phyloP scores from a whole-genome alignment of 2,329 filamentous ascomycete genomes.

The Phyllosticta citriasiana region DNA sequence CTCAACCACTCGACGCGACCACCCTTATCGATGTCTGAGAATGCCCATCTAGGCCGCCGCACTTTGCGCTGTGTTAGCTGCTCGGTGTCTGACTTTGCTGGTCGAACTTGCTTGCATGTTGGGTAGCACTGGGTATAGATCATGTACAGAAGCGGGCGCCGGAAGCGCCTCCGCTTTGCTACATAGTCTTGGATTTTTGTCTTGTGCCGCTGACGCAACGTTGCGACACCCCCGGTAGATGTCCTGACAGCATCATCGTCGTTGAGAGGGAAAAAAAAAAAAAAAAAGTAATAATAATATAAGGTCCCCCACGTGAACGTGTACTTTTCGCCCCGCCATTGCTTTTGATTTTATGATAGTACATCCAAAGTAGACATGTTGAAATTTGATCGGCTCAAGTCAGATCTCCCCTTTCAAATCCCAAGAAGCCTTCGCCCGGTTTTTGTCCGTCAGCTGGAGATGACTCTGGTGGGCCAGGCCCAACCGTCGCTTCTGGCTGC shows the following conservation, averaged over 20 bases:
- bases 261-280: not conserved
- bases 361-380: not conserved
- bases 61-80: not conserved
- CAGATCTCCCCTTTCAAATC: not conserved
- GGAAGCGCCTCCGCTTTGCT: not conserved
- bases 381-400: not conserved
- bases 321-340: not conserved
- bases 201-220: not conserved
- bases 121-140: not conserved
- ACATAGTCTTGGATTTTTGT: not conserved
- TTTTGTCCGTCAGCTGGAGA: not conserved
- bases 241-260: not conserved
- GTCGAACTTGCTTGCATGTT: not conserved
- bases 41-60: not conserved
- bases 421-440: not conserved
- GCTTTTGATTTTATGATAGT: not conserved
- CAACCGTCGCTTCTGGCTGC: not conserved
- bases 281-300: too few species aligned
- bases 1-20: not conserved
- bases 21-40: not conserved
- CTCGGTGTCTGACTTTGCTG: not conserved
- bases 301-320: not conserved
- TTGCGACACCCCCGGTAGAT: not conserved
- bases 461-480: not conserved
- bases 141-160: not conserved